Conservation (phyloP, 331 rosid genomes). For the Rhamnella rubrinervis region DNA sequence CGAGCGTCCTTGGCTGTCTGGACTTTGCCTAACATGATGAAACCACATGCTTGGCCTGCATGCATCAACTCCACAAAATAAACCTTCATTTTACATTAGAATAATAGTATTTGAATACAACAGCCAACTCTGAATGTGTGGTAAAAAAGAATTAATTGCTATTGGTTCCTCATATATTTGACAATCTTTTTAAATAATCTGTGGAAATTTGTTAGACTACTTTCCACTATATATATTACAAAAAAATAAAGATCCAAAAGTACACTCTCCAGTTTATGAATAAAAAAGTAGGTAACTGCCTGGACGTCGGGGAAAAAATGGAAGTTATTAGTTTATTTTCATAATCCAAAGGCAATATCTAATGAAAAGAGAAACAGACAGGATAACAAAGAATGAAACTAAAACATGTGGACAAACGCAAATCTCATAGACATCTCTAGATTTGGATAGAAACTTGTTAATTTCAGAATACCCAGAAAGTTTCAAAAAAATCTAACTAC, state of each 20-base stretch:
- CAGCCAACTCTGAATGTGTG: no score
- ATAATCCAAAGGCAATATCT: background rate
- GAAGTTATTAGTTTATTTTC: background rate
- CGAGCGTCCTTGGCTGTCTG: slow-evolving; percentile 49
- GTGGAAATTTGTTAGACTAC: no score
- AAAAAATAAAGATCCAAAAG: no score
- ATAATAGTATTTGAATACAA: background rate
- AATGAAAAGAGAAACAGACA: no score
- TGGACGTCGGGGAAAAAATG: background rate
- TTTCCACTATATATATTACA: no score
- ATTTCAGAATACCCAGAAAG: no score
- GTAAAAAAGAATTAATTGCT: no score
- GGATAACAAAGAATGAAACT: background rate
- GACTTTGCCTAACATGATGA: slow-evolving; percentile 77
- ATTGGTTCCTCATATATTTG: no score
- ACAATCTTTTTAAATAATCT: no score
- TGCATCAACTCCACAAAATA: slow-evolving; percentile 41
- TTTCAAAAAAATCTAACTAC: no score
- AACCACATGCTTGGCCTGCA: slow-evolving; percentile 96
- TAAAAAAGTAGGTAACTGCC: no score
- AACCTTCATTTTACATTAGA: background rate
- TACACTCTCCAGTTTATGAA: no score
- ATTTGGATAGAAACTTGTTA: background rate
- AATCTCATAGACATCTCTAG: background rate
- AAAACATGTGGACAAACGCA: background rate